Evolutionary conservation across 1,139 yeast genomes (phyloP), one percentile per base, ranked within the genome.

Genomic region (Candida sp.): DNA sequence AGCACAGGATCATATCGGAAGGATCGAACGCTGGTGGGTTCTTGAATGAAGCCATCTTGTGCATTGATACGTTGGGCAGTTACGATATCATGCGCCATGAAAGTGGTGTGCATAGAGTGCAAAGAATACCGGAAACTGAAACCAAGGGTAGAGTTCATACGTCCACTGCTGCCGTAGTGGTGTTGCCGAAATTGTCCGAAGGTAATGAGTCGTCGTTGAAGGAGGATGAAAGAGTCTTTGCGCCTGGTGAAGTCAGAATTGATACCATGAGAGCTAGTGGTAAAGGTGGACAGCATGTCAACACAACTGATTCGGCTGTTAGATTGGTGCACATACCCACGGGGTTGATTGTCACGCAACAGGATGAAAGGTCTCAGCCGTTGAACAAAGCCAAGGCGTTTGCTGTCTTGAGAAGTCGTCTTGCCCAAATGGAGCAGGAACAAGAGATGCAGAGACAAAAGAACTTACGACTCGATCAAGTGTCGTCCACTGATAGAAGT

Each of bases 251-350:
- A 62, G 86, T 94, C 12, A 79, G 97, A 54, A 84, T 94, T 4
- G 99, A 96, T 67, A 91, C 96, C 11, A 96, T 93, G 98, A 78
- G 99, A 61, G 91, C 99, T 0, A 86, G 97, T 49, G 99, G 99
- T 3, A 89, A 96, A 57, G 99, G 99, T 50, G 99, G 99, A 0
- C 99, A 94, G 70, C 99, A 96, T 66, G 99, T 94, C 45, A 94
- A 96, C 65, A 94, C 98, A 22, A 94, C 99, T 0, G 99, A 94
- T 66, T 91, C 98, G 1, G 99, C 99, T 0, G 98, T 94, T 22
- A 79, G 99, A 60, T 73, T 96, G 37, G 92, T 96, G 0, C 99
- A 94, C 69, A 77, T 88, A 22, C 98, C 99, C 2, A 86, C 97
- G 0, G 98, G 98, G 3, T 85, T 91, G 42, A 86, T 85, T 11